Conservation (phyloP, 2,329 filamentous ascomycete species). For the Colletotrichum zoysiae region DNA sequence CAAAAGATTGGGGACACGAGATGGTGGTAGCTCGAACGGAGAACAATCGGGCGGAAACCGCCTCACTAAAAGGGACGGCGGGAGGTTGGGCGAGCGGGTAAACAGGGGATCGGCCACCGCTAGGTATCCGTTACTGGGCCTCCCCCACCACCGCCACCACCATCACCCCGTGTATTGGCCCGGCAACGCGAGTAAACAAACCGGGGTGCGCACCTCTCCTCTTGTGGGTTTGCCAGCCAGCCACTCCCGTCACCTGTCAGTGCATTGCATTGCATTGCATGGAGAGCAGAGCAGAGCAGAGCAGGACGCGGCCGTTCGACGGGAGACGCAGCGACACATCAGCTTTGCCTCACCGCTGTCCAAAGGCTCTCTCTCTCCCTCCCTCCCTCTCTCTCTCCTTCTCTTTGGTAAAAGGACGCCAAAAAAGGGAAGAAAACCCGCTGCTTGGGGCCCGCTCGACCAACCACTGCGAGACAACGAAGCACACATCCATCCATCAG, state of each 20-base stretch:
- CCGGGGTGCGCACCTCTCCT: background rate
- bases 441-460: constrained; percentile 3
- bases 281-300: background rate
- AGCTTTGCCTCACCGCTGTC: constrained; percentile 10
- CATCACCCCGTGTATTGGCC: constrained; percentile 3
- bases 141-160: background rate
- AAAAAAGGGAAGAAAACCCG: background rate
- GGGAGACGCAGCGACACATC: background rate
- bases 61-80: background rate
- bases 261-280: constrained; percentile 20
- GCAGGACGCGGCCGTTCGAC: too few relatives aligned
- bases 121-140: too few relatives aligned
- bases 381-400: too few relatives aligned
- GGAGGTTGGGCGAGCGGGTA: constrained; percentile 31
- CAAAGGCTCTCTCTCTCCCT: background rate
- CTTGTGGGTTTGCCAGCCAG: constrained; percentile 22
- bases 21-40: too few relatives aligned
- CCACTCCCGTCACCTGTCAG: constrained; percentile 38
- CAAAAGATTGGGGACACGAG: too few relatives aligned
- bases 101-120: background rate
- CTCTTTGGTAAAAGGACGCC: too few relatives aligned
- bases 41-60: too few relatives aligned
- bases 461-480: constrained; percentile 42
- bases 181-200: constrained; percentile 40
- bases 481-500: constrained; percentile 15